Conservation (phyloP, 192 early-diverging fungal genomes). For the Rhizophlyctis rosea region DNA sequence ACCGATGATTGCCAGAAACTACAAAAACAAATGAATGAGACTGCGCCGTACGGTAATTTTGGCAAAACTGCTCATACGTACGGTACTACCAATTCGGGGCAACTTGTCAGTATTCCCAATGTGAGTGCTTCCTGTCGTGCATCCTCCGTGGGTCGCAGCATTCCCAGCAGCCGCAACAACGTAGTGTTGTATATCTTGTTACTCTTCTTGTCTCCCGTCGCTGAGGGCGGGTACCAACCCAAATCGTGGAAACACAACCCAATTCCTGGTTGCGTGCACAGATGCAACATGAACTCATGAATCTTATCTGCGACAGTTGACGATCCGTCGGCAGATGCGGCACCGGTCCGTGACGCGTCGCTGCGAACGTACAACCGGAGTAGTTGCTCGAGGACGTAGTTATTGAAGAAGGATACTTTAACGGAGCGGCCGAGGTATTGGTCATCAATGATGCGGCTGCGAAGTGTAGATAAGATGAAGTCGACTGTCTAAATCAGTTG, state of each 20-base stretch:
- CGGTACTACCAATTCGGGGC: slow-evolving; percentile 72
- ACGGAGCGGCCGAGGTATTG: slow-evolving; percentile 45
- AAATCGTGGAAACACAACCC: slow-evolving; percentile 73
- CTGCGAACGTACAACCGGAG: slow-evolving; percentile 54
- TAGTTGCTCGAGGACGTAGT: slow-evolving; percentile 64
- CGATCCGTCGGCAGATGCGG: slow-evolving; percentile 17
- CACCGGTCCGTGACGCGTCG: slow-evolving; percentile 13
- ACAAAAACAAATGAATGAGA: slow-evolving; percentile 16
- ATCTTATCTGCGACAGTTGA: slow-evolving; percentile 52
- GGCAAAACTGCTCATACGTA: slow-evolving; percentile 35
- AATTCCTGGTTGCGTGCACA: slow-evolving; percentile 67
- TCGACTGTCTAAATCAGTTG: slow-evolving; percentile 51
- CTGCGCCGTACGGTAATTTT: no score
- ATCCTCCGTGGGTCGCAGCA: slow-evolving; percentile 64
- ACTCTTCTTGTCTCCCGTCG: slow-evolving; percentile 22
- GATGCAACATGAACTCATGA: slow-evolving; percentile 69
- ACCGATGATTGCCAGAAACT: slow-evolving; percentile 62
- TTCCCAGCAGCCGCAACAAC: slow-evolving; percentile 46
- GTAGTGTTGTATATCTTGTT: slow-evolving; percentile 54
- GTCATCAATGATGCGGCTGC: slow-evolving; percentile 66
- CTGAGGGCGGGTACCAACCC: slow-evolving; percentile 70
- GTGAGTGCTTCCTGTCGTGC: slow-evolving; percentile 63
- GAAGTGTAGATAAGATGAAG: slow-evolving; percentile 54
- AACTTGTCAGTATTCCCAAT: slow-evolving; percentile 59
- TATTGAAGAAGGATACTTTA: slow-evolving; percentile 71